Evolutionary conservation across 495 filamentous ascomycete species (phyloP).

Genomic region (Tuber borchii): DNA sequence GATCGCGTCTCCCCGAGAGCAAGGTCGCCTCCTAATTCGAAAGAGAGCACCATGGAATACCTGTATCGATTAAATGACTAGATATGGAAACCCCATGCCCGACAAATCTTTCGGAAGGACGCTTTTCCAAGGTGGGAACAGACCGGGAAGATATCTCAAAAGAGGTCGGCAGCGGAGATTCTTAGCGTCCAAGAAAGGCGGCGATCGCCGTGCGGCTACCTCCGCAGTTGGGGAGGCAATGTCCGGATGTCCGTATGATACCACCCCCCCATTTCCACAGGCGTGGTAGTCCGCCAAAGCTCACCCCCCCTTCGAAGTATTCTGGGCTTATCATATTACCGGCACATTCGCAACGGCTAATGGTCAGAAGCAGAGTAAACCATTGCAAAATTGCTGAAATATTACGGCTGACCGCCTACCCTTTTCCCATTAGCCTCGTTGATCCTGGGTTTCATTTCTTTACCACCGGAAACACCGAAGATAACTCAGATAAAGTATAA

Average conservation of each 20-base stretch:
- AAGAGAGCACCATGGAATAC: not conserved
- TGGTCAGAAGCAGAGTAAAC: not conserved
- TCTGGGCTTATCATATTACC: not conserved
- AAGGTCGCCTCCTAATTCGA: not conserved
- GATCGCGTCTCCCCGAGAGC: not conserved
- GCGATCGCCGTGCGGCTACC: slow-evolving; percentile 30
- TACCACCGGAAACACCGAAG: not conserved
- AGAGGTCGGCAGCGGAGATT: not conserved
- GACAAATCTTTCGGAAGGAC: not conserved
- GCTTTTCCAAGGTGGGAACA: not conserved
- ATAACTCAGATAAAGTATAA: slow-evolving; percentile 26
- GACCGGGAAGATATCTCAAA: not conserved
- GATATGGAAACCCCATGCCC: not conserved
- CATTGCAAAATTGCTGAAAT: not conserved
- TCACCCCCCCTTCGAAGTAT: not conserved
- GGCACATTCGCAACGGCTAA: not conserved
- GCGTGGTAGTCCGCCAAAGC: slow-evolving; percentile 5
- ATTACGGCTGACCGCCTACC: not conserved
- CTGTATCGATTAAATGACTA: not conserved
- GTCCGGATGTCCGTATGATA: slow-evolving; percentile 4
- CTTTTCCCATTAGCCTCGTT: not conserved
- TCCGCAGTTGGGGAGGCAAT: slow-evolving; percentile 12
- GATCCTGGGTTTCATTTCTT: slow-evolving; percentile 8
- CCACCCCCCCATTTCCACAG: slow-evolving; percentile 3
- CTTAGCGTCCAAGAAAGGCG: slow-evolving; percentile 9